Percentiles rank a stretch among this genome's conserved stretches.
phyloP scores from a whole-genome alignment of 495 filamentous ascomycete genomes.

The Xylaria longipes region DNA sequence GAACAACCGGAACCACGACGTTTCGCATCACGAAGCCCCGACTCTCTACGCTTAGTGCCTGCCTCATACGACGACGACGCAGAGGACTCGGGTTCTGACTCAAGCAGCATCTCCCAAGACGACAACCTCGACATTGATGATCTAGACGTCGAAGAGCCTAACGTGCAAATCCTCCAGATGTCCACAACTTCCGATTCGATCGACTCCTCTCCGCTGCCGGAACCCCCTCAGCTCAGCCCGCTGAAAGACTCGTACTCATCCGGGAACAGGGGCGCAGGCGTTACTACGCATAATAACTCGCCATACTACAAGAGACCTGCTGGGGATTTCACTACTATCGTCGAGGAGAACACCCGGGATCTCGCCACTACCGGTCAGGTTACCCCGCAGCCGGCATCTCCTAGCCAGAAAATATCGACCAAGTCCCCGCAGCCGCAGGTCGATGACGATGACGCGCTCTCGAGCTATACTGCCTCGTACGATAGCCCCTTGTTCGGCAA shows the following conservation, averaged over 20 bases:
- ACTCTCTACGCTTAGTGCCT: conserved; percentile 44
- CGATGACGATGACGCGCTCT: conserved; percentile 13
- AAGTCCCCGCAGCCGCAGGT: not conserved
- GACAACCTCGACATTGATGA: conserved; percentile 58
- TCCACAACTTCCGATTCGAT: conserved; percentile 41
- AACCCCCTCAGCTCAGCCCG: conserved; percentile 52
- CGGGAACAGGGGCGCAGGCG: conserved; percentile 46
- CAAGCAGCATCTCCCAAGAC: conserved; percentile 58
- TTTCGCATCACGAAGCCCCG: conserved; percentile 32
- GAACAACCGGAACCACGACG: conserved; percentile 36
- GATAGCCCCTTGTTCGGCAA: conserved; percentile 43
- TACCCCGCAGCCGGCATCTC: conserved; percentile 38
- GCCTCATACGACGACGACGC: conserved; percentile 38
- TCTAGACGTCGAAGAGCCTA: conserved; percentile 54
- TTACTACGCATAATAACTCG: not conserved
- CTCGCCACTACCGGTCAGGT: no score
- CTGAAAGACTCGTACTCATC: conserved; percentile 54
- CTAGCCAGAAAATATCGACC: conserved; percentile 16
- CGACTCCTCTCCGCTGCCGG: conserved; percentile 39
- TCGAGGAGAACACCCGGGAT: conserved; percentile 54
- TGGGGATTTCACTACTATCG: conserved; percentile 48
- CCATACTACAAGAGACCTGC: conserved; percentile 33
- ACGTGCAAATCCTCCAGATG: conserved; percentile 54
- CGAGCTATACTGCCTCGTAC: conserved; percentile 37
- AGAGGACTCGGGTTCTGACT: conserved; percentile 49